Percentiles rank a stretch among this genome's conserved stretches.
Evolutionary conservation across 2,329 filamentous ascomycete species (phyloP).

Genomic region (Exophiala alcalophila): DNA sequence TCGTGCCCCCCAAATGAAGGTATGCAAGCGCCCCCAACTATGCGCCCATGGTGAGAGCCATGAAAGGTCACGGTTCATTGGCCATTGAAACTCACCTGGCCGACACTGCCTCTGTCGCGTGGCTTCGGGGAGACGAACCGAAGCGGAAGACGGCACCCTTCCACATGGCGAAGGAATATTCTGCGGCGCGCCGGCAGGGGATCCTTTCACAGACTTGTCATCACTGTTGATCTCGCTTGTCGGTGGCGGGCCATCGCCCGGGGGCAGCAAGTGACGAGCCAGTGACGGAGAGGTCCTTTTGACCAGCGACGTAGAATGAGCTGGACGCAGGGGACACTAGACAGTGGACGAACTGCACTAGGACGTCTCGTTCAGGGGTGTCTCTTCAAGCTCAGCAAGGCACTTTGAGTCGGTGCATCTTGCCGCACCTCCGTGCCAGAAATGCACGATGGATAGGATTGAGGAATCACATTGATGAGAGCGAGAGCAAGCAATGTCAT

Average conservation of each 20-base stretch:
- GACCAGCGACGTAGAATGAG: background rate
- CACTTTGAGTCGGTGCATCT: too few species aligned
- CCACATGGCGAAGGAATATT: conserved; percentile 7
- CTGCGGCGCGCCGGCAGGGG: background rate
- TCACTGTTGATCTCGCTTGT: background rate
- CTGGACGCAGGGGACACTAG: background rate
- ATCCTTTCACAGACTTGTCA: background rate
- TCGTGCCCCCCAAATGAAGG: too few species aligned
- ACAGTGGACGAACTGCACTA: background rate
- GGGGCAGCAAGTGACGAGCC: background rate
- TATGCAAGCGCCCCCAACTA: background rate
- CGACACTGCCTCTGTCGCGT: conserved; percentile 8
- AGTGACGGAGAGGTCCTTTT: background rate
- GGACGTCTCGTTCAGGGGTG: too few species aligned
- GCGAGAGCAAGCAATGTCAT: conserved; percentile 1
- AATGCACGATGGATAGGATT: background rate
- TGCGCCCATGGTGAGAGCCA: conserved; percentile 4
- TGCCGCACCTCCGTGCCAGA: too few species aligned
- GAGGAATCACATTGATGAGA: background rate
- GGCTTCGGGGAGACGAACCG: conserved; percentile 9
- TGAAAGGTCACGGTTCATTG: conserved; percentile 3
- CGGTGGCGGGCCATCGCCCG: background rate
- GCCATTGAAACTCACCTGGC: background rate
- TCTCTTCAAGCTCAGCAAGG: too few species aligned
- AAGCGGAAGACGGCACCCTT: conserved; percentile 9